phyloP scores from a whole-genome alignment of 2,329 filamentous ascomycete genomes.

The Hymenoscyphus infarciens region DNA sequence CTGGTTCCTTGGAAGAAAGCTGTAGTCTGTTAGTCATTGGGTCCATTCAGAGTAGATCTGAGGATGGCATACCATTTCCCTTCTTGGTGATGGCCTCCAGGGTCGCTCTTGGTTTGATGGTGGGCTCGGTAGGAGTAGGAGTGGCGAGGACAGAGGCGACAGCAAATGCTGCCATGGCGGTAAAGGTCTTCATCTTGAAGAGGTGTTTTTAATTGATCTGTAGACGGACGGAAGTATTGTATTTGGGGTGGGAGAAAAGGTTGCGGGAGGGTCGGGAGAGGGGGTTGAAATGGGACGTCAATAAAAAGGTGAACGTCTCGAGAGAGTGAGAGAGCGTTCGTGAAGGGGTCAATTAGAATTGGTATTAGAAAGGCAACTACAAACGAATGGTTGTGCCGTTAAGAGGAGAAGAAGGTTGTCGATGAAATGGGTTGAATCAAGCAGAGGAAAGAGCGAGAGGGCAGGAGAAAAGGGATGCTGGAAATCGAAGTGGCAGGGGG shows the following conservation, averaged over 20 bases:
- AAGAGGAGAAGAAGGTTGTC: slow-evolving; percentile 4
- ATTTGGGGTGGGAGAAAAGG: not conserved
- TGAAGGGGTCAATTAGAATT: slow-evolving; percentile 20
- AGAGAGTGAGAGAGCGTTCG: slow-evolving; percentile 27
- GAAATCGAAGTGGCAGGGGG: not conserved
- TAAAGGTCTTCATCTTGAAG: slow-evolving; percentile 32
- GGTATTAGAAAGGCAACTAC: slow-evolving; percentile 22
- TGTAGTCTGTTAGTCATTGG: slow-evolving; percentile 16
- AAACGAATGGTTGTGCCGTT: slow-evolving; percentile 25
- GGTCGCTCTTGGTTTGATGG: slow-evolving; percentile 22
- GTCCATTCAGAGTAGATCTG: no score
- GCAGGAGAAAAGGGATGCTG: slow-evolving; percentile 5
- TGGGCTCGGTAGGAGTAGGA: slow-evolving; percentile 19
- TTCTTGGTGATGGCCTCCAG: slow-evolving; percentile 31
- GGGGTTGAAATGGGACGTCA: not conserved
- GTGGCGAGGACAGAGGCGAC: slow-evolving; percentile 22
- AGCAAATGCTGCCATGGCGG: slow-evolving; percentile 31
- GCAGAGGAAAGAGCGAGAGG: not conserved
- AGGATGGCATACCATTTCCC: slow-evolving; percentile 32
- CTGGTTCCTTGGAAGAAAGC: slow-evolving; percentile 32
- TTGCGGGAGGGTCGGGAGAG: not conserved
- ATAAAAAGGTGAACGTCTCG: slow-evolving; percentile 17
- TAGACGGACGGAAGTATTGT: not conserved
- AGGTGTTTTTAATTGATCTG: not conserved
- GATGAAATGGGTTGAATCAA: not conserved